phyloP scores from a whole-genome alignment of 768 basidiomycete species.

The Podaxis sp. region DNA sequence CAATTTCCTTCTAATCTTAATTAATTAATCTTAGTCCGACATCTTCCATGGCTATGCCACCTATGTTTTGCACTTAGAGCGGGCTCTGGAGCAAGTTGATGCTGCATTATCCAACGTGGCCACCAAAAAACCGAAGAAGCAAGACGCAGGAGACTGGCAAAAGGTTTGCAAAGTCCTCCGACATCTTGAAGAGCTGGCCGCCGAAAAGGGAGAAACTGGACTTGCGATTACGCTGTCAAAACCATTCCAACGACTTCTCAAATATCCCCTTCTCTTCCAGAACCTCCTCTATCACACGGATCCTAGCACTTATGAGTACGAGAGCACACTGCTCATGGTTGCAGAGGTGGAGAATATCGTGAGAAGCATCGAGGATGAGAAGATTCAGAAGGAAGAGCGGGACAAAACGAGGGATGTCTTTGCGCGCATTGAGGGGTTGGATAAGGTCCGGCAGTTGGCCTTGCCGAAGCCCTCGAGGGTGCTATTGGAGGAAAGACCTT shows the following conservation, averaged over 20 bases:
- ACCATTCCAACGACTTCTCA: conserved; percentile 94
- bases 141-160: conserved; percentile 76
- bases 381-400: conserved; percentile 93
- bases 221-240: conserved; percentile 94
- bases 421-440: conserved; percentile 94
- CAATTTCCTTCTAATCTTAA: background rate
- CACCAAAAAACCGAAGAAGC: conserved; percentile 79
- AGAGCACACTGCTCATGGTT: conserved; percentile 94
- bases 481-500: conserved; percentile 77
- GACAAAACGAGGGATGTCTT: conserved; percentile 95
- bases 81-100: conserved; percentile 86
- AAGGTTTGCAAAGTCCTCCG: conserved; percentile 74
- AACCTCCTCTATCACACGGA: conserved; percentile 97
- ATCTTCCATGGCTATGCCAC: conserved; percentile 93
- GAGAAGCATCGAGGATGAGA: conserved; percentile 96
- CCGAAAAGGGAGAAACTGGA: conserved; percentile 89
- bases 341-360: conserved; percentile 97
- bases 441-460: conserved; percentile 90
- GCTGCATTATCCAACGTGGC: conserved; percentile 65
- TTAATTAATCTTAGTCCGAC: conserved; percentile 59
- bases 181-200: conserved; percentile 76
- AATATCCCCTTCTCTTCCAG: conserved; percentile 97
- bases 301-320: conserved; percentile 96
- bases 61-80: conserved; percentile 92
- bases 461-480: conserved; percentile 87